Conservation (phyloP, 768 basidiomycete species). For the Favolaschia claudopus region DNA sequence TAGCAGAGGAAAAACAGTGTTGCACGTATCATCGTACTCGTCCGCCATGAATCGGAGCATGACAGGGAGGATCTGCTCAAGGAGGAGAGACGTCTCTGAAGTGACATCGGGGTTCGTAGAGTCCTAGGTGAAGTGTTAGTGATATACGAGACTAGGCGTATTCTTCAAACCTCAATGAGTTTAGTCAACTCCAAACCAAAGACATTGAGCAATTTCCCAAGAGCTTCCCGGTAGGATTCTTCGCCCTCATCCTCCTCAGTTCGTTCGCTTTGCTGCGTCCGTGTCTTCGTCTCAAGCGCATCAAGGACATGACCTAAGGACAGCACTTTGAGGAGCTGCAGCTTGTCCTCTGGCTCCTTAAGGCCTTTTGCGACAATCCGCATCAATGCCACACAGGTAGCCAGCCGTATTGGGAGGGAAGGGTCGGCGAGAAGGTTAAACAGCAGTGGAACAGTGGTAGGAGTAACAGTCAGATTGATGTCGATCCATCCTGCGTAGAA, state of each 20-base stretch:
- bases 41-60: slow-evolving; percentile 91
- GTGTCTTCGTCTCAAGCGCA: slow-evolving; percentile 80
- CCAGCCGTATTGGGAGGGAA: slow-evolving; percentile 80
- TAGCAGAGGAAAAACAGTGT: slow-evolving; percentile 84
- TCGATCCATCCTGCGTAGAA: slow-evolving; percentile 88
- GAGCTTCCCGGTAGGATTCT: slow-evolving; percentile 87
- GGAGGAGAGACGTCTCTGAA: slow-evolving; percentile 67
- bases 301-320: slow-evolving; percentile 84
- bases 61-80: slow-evolving; percentile 77
- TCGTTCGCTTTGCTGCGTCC: slow-evolving; percentile 67
- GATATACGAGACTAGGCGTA: background rate
- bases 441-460: slow-evolving; percentile 83
- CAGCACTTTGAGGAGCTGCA: slow-evolving; percentile 89
- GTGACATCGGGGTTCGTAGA: slow-evolving; percentile 64
- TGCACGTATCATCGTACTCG: slow-evolving; percentile 87
- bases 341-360: slow-evolving; percentile 88
- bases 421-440: slow-evolving; percentile 84
- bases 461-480: slow-evolving; percentile 94
- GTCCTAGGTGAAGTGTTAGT: slow-evolving; percentile 52
- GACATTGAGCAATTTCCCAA: slow-evolving; percentile 84
- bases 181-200: slow-evolving; percentile 85
- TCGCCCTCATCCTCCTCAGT: slow-evolving; percentile 84
- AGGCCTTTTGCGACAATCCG: slow-evolving; percentile 93
- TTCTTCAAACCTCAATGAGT: slow-evolving; percentile 72
- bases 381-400: slow-evolving; percentile 80